A percentile compares a stretch with the other conserved stretches of the same genome.
phyloP scores from a whole-genome alignment of 208 protist genomes.

The Leishmania aethiopica region DNA sequence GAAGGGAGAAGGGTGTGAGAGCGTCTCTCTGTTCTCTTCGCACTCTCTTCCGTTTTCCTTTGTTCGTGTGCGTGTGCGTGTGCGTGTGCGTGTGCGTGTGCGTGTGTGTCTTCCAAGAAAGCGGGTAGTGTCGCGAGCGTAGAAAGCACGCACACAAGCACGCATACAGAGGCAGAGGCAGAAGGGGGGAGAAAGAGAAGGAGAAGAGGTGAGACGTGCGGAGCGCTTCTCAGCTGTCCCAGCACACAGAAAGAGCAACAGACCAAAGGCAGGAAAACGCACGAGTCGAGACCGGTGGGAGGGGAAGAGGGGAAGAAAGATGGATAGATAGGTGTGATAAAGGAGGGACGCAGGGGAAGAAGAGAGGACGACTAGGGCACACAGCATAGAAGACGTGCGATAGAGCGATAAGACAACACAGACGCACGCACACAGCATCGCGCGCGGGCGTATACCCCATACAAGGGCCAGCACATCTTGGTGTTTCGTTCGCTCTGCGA shows the following conservation, averaged over 20 bases:
- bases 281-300: background rate
- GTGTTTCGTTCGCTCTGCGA: background rate
- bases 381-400: background rate
- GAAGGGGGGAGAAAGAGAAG: background rate
- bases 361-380: background rate
- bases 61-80: background rate
- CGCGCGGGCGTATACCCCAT: background rate
- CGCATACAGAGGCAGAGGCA: background rate
- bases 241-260: background rate
- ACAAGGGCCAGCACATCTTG: background rate
- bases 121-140: background rate
- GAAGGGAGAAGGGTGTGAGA: background rate
- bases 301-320: background rate
- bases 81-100: background rate
- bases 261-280: background rate
- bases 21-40: background rate
- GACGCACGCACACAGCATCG: background rate
- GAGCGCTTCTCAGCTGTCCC: constrained; percentile 7
- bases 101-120: background rate
- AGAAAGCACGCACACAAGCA: constrained; percentile 3
- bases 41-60: background rate
- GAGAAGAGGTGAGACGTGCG: constrained; percentile 4
- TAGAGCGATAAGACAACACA: background rate
- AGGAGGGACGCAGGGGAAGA: background rate
- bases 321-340: background rate